A percentile compares a stretch with the other conserved stretches of the same genome.
Evolutionary conservation across 345 rosid species (phyloP).

Genomic region (Eucalyptus polyanthemos): DNA sequence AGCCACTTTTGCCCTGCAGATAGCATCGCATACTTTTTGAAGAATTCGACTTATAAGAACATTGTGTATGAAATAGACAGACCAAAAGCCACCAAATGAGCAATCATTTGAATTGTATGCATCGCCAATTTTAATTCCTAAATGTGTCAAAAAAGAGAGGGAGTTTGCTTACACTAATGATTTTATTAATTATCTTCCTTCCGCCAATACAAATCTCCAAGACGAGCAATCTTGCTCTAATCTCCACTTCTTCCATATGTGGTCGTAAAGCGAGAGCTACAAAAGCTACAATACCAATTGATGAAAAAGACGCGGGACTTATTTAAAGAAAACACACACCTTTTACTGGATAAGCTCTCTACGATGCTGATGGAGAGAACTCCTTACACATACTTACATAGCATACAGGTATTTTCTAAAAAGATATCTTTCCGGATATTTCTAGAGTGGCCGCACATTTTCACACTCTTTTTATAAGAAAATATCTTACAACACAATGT

Average conservation of each 20-base stretch:
- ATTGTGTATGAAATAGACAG: background rate
- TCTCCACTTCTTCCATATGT: background rate
- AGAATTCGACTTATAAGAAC: background rate
- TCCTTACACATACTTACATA: background rate
- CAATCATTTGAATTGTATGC: background rate
- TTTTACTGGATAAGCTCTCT: background rate
- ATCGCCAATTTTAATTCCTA: background rate
- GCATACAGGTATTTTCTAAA: rapidly evolving
- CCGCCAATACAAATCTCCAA: background rate
- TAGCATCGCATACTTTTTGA: too few species aligned
- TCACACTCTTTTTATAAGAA: background rate
- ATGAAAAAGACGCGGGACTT: background rate
- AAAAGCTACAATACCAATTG: background rate
- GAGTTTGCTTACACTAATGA: too few species aligned
- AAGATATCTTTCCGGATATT: too few species aligned
- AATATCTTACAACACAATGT: background rate
- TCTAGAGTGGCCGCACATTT: too few species aligned
- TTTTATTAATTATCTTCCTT: background rate
- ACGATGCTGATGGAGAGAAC: rapidly evolving
- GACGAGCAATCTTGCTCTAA: background rate
- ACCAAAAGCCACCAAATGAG: background rate
- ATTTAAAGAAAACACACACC: background rate
- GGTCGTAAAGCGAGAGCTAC: background rate
- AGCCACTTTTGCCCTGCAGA: background rate
- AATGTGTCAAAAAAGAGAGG: background rate